Evolutionary conservation across 2,329 filamentous ascomycete genomes (phyloP).

Genomic region (Colletotrichum sidae): DNA sequence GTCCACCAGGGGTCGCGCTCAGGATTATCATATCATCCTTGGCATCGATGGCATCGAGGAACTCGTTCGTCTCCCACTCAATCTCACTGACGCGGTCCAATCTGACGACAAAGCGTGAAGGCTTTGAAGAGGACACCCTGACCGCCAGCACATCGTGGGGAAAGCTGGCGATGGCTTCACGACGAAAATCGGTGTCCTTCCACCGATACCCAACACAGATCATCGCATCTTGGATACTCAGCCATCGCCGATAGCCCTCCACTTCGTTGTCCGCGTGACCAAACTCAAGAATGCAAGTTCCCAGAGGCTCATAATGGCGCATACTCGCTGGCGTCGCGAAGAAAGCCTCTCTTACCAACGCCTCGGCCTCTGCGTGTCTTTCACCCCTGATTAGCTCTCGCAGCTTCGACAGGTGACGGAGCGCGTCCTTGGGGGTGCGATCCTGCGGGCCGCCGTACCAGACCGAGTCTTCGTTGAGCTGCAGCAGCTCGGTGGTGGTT

Average conservation of each 20-base stretch:
- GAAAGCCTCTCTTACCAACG: conserved; percentile 47
- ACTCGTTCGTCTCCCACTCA: conserved; percentile 57
- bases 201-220: conserved; percentile 30
- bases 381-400: conserved; percentile 51
- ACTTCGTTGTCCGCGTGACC: conserved; percentile 43
- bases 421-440: conserved; percentile 50
- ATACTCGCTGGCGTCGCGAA: conserved; percentile 58
- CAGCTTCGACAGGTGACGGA: conserved; percentile 48
- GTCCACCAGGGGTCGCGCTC: conserved; percentile 52
- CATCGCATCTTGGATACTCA: conserved; percentile 36
- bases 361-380: conserved; percentile 38
- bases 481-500: conserved; percentile 49
- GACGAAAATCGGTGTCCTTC: conserved; percentile 37
- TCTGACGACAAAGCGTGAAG: conserved; percentile 42
- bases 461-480: conserved; percentile 60
- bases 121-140: conserved; percentile 38
- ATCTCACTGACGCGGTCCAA: conserved; percentile 53
- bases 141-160: conserved; percentile 41
- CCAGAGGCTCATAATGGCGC: conserved; percentile 59
- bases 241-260: conserved; percentile 31
- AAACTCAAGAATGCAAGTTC: conserved; percentile 53
- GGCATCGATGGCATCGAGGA: conserved; percentile 50
- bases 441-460: conserved; percentile 56
- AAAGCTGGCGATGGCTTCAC: conserved; percentile 42
- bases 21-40: conserved; percentile 46